Evolutionary conservation across 2,329 filamentous ascomycete genomes (phyloP), one percentile per base, ranked within the genome.

Genomic region (Mollisiaceae sp.): DNA sequence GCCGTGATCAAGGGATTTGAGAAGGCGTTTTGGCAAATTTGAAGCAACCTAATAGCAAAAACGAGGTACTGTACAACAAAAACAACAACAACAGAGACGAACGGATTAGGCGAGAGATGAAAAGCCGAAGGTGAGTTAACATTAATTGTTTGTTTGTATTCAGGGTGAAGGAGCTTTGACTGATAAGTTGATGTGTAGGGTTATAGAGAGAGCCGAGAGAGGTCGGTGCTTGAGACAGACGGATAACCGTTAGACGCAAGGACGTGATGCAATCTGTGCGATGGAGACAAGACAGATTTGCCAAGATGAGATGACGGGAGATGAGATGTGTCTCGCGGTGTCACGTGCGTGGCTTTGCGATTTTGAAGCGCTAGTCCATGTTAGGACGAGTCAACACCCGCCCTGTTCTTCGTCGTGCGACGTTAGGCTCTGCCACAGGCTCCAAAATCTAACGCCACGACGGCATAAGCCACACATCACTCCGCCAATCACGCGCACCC

Each of bases 21-120:
- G 50, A 54, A 54, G 24, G 50, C 50, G 22, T 54, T 54, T 54
- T 54, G 50, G 50, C 24, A 35, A 18, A 35, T 12, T 27, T 54
- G 24, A 54, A 12, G 3, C n/a, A 50, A 15, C n/a, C n/a, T n/a
- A n/a, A n/a, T n/a, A n/a, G n/a, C n/a, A n/a, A 47, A 47, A 47
- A 8, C 14, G 22, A 47, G n/a, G n/a, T n/a, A n/a, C n/a, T n/a
- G n/a, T n/a, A 47, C 11, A 45, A 47, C 43, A 47, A 20, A n/a
- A 47, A 47, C 43, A 47, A 39, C 27, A 6, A 32, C 27, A 32
- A 32, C 27, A 32, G 27, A 6, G 6, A 6, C 27, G 3, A 32
- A 32, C 3, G 3, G 27, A 50, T 15, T 54, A 54, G 14, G 50
- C 27, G 50, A 54, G 12, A 24, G 1, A 18, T 8, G 22, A 35